Percentiles rank a stretch among this genome's conserved stretches.
These are phyloP conservation scores for Cryptococcus floricola DNA, from an alignment of 1,284 basidiomycete genomes.

Conservation along the genomic window DNA sequence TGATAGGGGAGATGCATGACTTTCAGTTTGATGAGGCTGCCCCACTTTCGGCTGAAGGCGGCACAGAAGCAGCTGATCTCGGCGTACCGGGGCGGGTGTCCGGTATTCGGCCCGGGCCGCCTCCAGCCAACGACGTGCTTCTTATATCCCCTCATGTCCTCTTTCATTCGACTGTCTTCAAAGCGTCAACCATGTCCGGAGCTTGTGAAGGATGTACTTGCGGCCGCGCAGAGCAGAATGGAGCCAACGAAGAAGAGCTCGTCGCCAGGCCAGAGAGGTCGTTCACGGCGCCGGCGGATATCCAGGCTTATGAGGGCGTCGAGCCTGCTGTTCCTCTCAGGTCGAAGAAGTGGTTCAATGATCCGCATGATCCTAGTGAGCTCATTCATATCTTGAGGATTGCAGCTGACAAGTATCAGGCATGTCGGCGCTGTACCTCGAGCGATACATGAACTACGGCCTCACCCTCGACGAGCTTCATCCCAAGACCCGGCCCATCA, in stretches of 20 bases:
- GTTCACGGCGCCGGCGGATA: conserved; percentile 38
- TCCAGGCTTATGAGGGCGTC: conserved; percentile 27
- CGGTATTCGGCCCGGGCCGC: too few species aligned
- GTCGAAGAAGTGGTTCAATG: conserved; percentile 45
- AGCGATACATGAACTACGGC: conserved; percentile 47
- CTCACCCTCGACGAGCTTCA: conserved; percentile 24
- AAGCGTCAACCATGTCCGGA: conserved; percentile 1
- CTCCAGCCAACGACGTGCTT: too few species aligned
- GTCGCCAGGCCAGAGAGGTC: conserved; percentile 16
- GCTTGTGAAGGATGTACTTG: conserved; percentile 32
- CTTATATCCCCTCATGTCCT: not conserved
- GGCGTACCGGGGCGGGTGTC: too few species aligned
- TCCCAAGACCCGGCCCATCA: conserved; percentile 77
- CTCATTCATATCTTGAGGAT: too few species aligned
- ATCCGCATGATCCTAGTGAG: conserved; percentile 33
- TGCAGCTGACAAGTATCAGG: conserved; percentile 16
- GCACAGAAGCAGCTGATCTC: too few species aligned
- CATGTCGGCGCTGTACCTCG: conserved; percentile 38
- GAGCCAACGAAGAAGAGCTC: not conserved
- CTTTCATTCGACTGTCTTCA: not conserved
- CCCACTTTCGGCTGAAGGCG: too few species aligned
- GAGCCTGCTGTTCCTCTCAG: conserved; percentile 38
- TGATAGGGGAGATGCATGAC: too few species aligned
- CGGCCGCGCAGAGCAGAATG: conserved; percentile 18
- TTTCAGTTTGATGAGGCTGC: too few species aligned